Evolutionary conservation across 352 stramenopile species (phyloP), one percentile per base, ranked within the genome.

Genomic region (Phytophthora fragariaefolia): DNA sequence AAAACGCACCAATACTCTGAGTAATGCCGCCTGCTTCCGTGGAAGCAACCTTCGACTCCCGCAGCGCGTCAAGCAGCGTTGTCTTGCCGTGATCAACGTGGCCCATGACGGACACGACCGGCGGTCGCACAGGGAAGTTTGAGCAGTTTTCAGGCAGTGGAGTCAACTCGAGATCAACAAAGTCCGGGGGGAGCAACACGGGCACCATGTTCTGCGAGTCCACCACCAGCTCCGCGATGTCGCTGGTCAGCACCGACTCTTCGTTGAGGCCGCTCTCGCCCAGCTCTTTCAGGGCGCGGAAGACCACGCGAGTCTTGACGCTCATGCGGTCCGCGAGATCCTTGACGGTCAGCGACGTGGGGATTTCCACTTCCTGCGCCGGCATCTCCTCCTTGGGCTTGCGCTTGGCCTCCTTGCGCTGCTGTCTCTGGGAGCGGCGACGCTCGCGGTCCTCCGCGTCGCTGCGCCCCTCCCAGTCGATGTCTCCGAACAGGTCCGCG

Each of bases 71-170:
- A 2, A 99, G 84, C 30, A 99, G 79, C 22, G 97, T 99, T 3
- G 98, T 99, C 79, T 99, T 99, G 65, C 98, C 98, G 79, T 99
- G 98, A 77, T 99, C 98, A 30, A 99, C 98, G 74, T 99, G 98
- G 8, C 98, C 98, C 98, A 99, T 99, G 38, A 99, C 98, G 20
- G 97, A 99, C 23, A 99, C 93, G 28, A 99, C 95, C 15, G 98
- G 97, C 34, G 86, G 78, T 18, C 88, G 85, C 53, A 77, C 48
- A 15, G 85, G 82, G 34, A 94, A 93, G 32, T 58, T 71, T 2
- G 83, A 91, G 56, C 83, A 92, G 70, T 96, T 83, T 4, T 63
- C 76, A 0, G 88, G 88, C 2, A 72, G 80, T 7, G 63, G 47
- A 15, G 85, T 94, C 22, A 89, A 61, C 63, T 91, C 85, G n/a